Base-by-base conservation (phyloP, 768 basidiomycete species). In the Lactarius vividus region DNA sequence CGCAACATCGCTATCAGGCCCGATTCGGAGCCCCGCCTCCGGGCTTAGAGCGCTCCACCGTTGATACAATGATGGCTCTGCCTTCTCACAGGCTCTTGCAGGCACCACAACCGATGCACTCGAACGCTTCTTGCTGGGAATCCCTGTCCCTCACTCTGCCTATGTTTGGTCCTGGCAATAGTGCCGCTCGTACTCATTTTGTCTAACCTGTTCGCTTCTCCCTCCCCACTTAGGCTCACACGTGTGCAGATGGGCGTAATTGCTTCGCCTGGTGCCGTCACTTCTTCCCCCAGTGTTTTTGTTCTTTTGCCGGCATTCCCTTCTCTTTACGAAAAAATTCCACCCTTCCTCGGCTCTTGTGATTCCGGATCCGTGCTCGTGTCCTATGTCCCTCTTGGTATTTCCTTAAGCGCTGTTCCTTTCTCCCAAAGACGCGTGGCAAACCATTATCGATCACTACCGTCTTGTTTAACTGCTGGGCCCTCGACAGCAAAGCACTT, bases 181-280 rank as follows among this genome's bases (percentile, higher is more conserved):
- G 37, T 16, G 15, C 37, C 37, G 37, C 13, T 49, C 39, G 23
- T 11, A 37, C 40, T 7, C 18, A 28, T 44, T 49, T 10, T 31
- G 26, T 23, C 53, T 53, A 55, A 33, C 23, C 53, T 18, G 28
- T 40, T 57, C 52, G 29, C 40, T 55, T 65, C 59, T 11, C 46
- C 57, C 9, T 29, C 39, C 33, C 18, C 37, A 26, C 46, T 28
- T 61, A 20, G 59, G 13, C 13, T 23, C 20, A 53, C 52, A 33
- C 61, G 52, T 56, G 35, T 39, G 4, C 29, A n/a, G 15, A 37
- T 31, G 13, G 31, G 40, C 52, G 64, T 57, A 37, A 61, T 28
- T 61, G 55, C 54, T 33, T 58, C 28, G 49, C 26, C 29, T 37
- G 55, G 61, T 66, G 56, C 29, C 46, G 23, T 62, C n/a, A 61